A percentile compares a stretch with the other conserved stretches of the same genome.
These are phyloP conservation scores for Pichia sp. DNA, from an alignment of 1,139 yeast species.

Conservation along the genomic window DNA sequence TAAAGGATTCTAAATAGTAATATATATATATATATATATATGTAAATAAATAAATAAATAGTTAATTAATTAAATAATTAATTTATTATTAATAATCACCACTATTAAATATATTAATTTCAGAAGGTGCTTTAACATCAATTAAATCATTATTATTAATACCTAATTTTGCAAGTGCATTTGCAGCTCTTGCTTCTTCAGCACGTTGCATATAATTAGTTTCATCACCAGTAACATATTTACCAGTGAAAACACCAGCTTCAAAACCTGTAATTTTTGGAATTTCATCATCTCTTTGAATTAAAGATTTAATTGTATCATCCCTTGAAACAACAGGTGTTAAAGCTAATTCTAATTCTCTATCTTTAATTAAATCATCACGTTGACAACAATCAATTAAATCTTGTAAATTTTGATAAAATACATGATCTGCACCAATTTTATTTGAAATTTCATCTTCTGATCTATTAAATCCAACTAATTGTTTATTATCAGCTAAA, in stretches of 20 bases:
- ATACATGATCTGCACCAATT: constrained; percentile 90
- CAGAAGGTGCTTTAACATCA: constrained; percentile 83
- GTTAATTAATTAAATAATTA: neutral
- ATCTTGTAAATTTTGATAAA: constrained; percentile 81
- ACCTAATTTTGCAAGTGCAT: constrained; percentile 42
- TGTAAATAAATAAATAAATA: neutral
- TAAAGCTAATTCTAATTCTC: constrained; percentile 28
- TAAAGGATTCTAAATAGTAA: no score
- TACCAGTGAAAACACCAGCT: constrained; percentile 96
- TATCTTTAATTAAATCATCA: constrained; percentile 34
- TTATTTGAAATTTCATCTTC: constrained; percentile 68
- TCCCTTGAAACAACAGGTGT: constrained; percentile 29
- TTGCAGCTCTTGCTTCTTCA: constrained; percentile 76
- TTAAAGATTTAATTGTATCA: constrained; percentile 24
- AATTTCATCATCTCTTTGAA: constrained; percentile 18
- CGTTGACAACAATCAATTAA: constrained; percentile 69
- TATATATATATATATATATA: no score
- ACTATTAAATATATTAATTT: constrained; percentile 80
- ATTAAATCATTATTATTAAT: constrained; percentile 36
- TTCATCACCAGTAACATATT: constrained; percentile 88
- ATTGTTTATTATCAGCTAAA: constrained; percentile 89
- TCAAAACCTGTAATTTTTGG: constrained; percentile 59
- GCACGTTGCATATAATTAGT: constrained; percentile 74
- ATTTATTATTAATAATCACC: constrained; percentile 56
- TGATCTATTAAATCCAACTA: constrained; percentile 77